Percentiles rank a stretch among this genome's conserved stretches.
Conservation (phyloP, 2,329 filamentous ascomycete genomes). For the Rhynchosporium graminicola region DNA sequence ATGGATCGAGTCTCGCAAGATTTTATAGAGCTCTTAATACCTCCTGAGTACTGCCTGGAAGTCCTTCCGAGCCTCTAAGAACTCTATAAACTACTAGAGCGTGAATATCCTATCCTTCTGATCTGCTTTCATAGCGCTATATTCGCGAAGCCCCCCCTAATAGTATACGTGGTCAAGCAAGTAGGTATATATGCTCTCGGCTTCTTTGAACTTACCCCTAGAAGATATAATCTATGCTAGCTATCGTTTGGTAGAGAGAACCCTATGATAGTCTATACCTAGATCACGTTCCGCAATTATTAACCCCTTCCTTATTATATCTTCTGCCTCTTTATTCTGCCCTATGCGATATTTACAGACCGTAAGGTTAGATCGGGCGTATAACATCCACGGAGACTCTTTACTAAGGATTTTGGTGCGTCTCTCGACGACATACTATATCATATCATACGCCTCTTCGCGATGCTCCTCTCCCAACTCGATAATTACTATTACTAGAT, state of each 20-base stretch:
- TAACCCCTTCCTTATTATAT: slow-evolving; percentile 24
- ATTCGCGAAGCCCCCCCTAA: too few species aligned
- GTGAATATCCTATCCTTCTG: too few species aligned
- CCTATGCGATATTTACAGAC: slow-evolving; percentile 33
- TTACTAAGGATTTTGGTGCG: slow-evolving; percentile 27
- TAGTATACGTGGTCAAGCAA: too few species aligned
- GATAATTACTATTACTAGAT: slow-evolving; percentile 28
- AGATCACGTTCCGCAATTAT: slow-evolving; percentile 32
- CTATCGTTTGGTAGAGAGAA: slow-evolving; percentile 18
- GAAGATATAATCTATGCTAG: too few species aligned
- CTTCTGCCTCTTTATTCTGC: slow-evolving; percentile 30
- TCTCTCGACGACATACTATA: slow-evolving; percentile 23
- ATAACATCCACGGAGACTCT: slow-evolving; percentile 37
- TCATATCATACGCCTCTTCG: slow-evolving; percentile 14
- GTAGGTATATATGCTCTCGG: too few species aligned
- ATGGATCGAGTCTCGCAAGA: too few species aligned
- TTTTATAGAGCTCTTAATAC: too few species aligned
- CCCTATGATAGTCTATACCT: slow-evolving; percentile 30
- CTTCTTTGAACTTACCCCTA: too few species aligned
- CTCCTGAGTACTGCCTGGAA: too few species aligned
- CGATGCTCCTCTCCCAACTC: slow-evolving; percentile 13
- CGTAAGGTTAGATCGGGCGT: slow-evolving; percentile 36
- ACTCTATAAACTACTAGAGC: too few species aligned
- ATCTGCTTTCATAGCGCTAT: too few species aligned
- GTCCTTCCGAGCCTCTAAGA: too few species aligned